Percentiles rank a stretch among this genome's conserved stretches.
phyloP scores from a whole-genome alignment of 2,329 filamentous ascomycete genomes.

The Colletotrichum chrysophilum region DNA sequence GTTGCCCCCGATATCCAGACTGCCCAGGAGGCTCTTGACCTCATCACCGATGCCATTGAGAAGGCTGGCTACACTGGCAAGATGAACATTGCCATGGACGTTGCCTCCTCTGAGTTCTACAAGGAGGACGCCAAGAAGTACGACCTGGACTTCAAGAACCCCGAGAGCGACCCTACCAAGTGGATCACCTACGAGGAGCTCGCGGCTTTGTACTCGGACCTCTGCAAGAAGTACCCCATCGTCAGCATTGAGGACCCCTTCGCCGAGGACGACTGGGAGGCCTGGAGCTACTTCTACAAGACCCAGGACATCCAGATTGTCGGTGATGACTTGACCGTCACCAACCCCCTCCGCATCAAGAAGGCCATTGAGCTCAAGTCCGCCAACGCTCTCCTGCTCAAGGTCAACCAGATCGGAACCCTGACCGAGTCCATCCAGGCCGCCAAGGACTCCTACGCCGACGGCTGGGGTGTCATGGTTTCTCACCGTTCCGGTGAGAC shows the following conservation, averaged over 20 bases:
- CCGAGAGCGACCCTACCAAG: slow-evolving; percentile 92
- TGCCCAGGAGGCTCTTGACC: slow-evolving; percentile 92
- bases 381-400: slow-evolving; percentile 96
- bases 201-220: slow-evolving; percentile 85
- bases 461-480: slow-evolving; percentile 98
- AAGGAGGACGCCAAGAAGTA: slow-evolving; percentile 98
- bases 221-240: slow-evolving; percentile 96
- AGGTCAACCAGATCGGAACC: slow-evolving; percentile 99
- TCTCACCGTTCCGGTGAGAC: slow-evolving; percentile 99
- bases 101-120: slow-evolving; percentile 99
- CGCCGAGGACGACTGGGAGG: slow-evolving; percentile 99
- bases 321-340: slow-evolving; percentile 97
- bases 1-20: slow-evolving; percentile 99
- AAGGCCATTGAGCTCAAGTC: slow-evolving; percentile 99
- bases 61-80: slow-evolving; percentile 93
- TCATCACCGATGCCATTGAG: slow-evolving; percentile 95
- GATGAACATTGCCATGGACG: slow-evolving; percentile 99
- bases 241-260: slow-evolving; percentile 99
- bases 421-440: slow-evolving; percentile 99
- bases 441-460: slow-evolving; percentile 96
- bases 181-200: slow-evolving; percentile 99
- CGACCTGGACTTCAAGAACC: slow-evolving; percentile 99
- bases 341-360: slow-evolving; percentile 99
- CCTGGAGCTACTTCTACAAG: slow-evolving; percentile 99
- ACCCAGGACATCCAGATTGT: slow-evolving; percentile 98